These are phyloP conservation scores for Fusarium sp. DNA, from an alignment of 2,329 filamentous ascomycete species.

Conservation along the genomic window DNA sequence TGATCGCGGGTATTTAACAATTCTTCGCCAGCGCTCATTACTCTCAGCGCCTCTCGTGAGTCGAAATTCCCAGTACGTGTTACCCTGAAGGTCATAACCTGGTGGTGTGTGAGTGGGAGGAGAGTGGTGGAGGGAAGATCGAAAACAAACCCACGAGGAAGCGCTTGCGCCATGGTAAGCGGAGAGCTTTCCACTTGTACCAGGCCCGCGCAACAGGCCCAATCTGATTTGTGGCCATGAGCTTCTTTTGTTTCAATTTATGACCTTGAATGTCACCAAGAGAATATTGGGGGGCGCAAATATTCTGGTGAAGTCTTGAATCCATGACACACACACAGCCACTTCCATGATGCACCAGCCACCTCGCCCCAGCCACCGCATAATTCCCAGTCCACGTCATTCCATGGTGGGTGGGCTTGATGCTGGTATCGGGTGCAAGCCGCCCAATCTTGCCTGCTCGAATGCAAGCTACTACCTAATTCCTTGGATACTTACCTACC, in stretches of 20 bases:
- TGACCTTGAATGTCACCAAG: slow-evolving; percentile 1
- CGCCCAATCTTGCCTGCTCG: slow-evolving; percentile 27
- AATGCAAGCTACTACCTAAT: neutral
- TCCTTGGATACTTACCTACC: slow-evolving; percentile 10
- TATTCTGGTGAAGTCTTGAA: slow-evolving; percentile 24
- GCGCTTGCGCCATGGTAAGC: slow-evolving; percentile 70
- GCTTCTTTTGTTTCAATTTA: slow-evolving; percentile 7
- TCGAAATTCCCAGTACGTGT: slow-evolving; percentile 76
- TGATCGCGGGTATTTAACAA: slow-evolving; percentile 66
- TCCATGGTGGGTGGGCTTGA: slow-evolving; percentile 8
- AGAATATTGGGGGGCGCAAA: slow-evolving; percentile 23
- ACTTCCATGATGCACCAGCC: slow-evolving; percentile 25
- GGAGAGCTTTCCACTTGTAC: slow-evolving; percentile 70
- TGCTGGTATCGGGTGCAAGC: slow-evolving; percentile 6
- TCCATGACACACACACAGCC: slow-evolving; percentile 11
- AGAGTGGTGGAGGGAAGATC: neutral
- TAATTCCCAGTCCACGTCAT: slow-evolving; percentile 41
- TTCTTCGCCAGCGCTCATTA: slow-evolving; percentile 65
- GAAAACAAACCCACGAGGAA: slow-evolving; percentile 65
- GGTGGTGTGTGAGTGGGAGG: slow-evolving; percentile 32
- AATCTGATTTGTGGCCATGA: slow-evolving; percentile 51
- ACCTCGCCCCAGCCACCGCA: slow-evolving; percentile 28
- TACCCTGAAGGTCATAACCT: slow-evolving; percentile 72
- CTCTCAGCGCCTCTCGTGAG: slow-evolving; percentile 53
- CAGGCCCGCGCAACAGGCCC: slow-evolving; percentile 55